These are phyloP conservation scores for Cyclaneusma minus DNA, from an alignment of 2,329 filamentous ascomycete species.

Conservation along the genomic window DNA sequence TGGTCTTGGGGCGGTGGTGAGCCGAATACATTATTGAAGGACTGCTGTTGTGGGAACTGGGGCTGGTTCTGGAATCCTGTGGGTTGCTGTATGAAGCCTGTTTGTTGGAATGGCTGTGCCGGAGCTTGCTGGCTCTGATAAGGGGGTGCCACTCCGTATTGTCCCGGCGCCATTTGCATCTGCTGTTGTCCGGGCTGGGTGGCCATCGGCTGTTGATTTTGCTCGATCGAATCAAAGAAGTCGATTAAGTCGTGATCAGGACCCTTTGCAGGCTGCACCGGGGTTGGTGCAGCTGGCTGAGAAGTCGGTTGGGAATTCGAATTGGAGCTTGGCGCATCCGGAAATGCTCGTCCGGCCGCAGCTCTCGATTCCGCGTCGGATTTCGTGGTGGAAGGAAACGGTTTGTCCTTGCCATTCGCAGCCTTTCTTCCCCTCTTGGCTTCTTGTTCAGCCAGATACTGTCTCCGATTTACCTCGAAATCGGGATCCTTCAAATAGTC, in stretches of 20 bases:
- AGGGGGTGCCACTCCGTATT: constrained; percentile 15
- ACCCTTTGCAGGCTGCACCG: constrained; percentile 36
- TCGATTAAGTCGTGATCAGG: constrained; percentile 73
- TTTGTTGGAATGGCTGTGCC: constrained; percentile 23
- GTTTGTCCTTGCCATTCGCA: constrained; percentile 23
- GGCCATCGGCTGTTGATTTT: constrained; percentile 62
- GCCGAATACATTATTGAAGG: constrained; percentile 15
- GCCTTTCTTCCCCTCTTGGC: constrained; percentile 33
- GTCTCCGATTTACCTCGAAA: constrained; percentile 82
- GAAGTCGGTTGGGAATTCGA: constrained; percentile 16
- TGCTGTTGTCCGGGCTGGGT: constrained; percentile 24
- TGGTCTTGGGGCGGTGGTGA: constrained; percentile 11
- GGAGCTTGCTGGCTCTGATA: constrained; percentile 18
- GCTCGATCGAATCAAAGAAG: constrained; percentile 88
- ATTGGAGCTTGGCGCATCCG: constrained; percentile 16
- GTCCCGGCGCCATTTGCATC: constrained; percentile 12
- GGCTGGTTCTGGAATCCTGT: constrained; percentile 24
- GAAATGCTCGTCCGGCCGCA: constrained; percentile 13
- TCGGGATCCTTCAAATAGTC: constrained; percentile 91
- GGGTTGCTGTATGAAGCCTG: constrained; percentile 25
- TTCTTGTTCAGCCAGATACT: constrained; percentile 81
- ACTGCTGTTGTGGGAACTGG: constrained; percentile 24
- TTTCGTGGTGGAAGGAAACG: constrained; percentile 25
- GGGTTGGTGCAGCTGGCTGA: constrained; percentile 22
- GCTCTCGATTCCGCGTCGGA: constrained; percentile 14